These are phyloP conservation scores for Globomyces pollinis-pini DNA, from an alignment of 192 early-diverging fungal genomes.

Conservation along the genomic window DNA sequence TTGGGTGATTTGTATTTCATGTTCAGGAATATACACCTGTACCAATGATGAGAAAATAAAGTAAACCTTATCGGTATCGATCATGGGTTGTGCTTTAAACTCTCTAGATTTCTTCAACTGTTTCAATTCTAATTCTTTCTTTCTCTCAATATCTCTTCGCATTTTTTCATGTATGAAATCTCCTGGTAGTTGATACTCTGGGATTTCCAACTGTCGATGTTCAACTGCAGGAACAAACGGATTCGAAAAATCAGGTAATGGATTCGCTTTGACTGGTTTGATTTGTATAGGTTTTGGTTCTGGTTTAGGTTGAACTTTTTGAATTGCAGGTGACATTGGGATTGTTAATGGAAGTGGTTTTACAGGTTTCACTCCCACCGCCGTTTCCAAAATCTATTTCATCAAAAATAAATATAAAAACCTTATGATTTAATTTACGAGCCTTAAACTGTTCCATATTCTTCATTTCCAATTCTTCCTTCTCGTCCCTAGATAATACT, in stretches of 20 bases:
- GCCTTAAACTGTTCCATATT: slow-evolving; percentile 40
- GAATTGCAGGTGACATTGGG: slow-evolving; percentile 34
- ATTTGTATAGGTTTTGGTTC: slow-evolving; percentile 13
- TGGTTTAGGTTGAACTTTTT: slow-evolving; percentile 25
- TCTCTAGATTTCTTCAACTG: slow-evolving; percentile 33
- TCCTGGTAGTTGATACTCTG: slow-evolving; percentile 51
- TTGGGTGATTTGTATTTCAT: slow-evolving; percentile 22
- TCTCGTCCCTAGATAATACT: slow-evolving; percentile 25
- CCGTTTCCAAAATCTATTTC: slow-evolving; percentile 22
- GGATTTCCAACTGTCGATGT: slow-evolving; percentile 22
- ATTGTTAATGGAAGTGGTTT: slow-evolving; percentile 25
- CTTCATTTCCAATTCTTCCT: slow-evolving; percentile 21
- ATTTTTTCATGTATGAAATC: slow-evolving; percentile 50
- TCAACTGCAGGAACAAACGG: slow-evolving; percentile 32
- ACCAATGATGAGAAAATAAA: not conserved
- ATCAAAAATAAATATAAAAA: slow-evolving; percentile 2
- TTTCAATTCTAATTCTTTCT: slow-evolving; percentile 28
- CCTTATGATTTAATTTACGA: slow-evolving; percentile 29
- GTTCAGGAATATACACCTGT: not conserved
- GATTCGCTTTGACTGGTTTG: slow-evolving; percentile 38
- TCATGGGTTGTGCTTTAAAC: slow-evolving; percentile 51
- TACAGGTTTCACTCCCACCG: slow-evolving; percentile 10
- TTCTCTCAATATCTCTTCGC: slow-evolving; percentile 43
- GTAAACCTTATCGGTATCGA: slow-evolving; percentile 30
- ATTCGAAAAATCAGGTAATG: slow-evolving; percentile 24